A percentile compares a stretch with the other conserved stretches of the same genome.
Conservation (phyloP, 2,329 filamentous ascomycete genomes). For the Aspergillus sp. region DNA sequence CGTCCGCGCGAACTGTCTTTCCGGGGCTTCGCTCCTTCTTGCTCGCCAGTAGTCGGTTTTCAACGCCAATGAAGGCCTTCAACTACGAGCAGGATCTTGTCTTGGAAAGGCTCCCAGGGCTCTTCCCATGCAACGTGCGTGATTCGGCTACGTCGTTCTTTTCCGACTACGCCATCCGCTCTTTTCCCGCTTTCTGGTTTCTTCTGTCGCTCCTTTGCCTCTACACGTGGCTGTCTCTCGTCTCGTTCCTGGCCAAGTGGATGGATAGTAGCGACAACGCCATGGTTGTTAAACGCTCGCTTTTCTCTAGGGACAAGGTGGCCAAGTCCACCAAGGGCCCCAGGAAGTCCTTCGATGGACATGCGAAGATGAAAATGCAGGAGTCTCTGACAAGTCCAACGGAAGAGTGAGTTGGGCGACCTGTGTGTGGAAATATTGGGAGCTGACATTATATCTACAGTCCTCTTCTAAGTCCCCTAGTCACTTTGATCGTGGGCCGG, state of each 20-base stretch:
- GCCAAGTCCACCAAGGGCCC: slow-evolving; percentile 79
- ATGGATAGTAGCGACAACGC: slow-evolving; percentile 30
- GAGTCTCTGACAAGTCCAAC: slow-evolving; percentile 66
- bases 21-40: slow-evolving; percentile 28
- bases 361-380: slow-evolving; percentile 82
- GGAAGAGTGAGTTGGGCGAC: slow-evolving; percentile 44
- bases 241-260: slow-evolving; percentile 31
- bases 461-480: slow-evolving; percentile 68
- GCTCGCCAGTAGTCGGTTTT: slow-evolving; percentile 17
- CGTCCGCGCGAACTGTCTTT: slow-evolving; percentile 49
- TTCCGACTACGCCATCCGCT: slow-evolving; percentile 39
- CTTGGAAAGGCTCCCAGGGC: slow-evolving; percentile 53
- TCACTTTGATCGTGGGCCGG: slow-evolving; percentile 79
- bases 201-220: slow-evolving; percentile 33
- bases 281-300: slow-evolving; percentile 91
- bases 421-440: neutral
- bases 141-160: slow-evolving; percentile 48
- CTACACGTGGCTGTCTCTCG: slow-evolving; percentile 54
- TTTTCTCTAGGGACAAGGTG: slow-evolving; percentile 79
- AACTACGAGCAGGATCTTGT: slow-evolving; percentile 32
- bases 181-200: slow-evolving; percentile 40
- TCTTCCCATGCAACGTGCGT: slow-evolving; percentile 52
- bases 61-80: slow-evolving; percentile 25
- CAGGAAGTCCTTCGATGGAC: slow-evolving; percentile 76
- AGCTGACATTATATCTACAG: slow-evolving; percentile 28